A percentile compares a stretch with the other conserved stretches of the same genome.
phyloP scores from a whole-genome alignment of 1,284 basidiomycete species.

The Ustilago trichophora region DNA sequence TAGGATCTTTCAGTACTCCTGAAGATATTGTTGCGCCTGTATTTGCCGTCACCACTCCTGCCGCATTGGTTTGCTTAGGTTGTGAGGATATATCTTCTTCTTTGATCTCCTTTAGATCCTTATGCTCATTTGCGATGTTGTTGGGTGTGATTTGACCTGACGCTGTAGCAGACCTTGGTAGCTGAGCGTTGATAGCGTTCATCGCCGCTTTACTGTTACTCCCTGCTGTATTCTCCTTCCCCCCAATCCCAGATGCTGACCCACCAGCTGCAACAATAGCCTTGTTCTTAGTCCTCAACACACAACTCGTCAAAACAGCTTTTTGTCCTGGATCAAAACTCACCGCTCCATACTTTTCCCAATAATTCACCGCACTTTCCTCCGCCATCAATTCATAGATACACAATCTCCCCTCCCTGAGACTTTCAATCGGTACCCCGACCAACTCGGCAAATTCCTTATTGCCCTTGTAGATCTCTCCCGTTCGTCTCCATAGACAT shows the following conservation, averaged over 20 bases:
- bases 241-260: background rate
- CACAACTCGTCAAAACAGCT: constrained; percentile 91
- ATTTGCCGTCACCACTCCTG: constrained; percentile 15
- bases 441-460: constrained; percentile 90
- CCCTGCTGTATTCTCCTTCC: background rate
- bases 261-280: constrained; percentile 28
- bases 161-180: background rate
- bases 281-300: constrained; percentile 70
- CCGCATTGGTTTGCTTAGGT: no score
- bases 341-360: constrained; percentile 72
- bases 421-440: constrained; percentile 80
- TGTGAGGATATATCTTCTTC: no score
- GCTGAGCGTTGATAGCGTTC: constrained; percentile 10
- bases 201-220: constrained; percentile 1
- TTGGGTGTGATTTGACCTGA: constrained; percentile 13
- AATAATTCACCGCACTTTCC: constrained; percentile 95
- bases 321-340: constrained; percentile 81
- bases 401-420: constrained; percentile 87
- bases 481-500: constrained; percentile 94
- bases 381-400: constrained; percentile 84
- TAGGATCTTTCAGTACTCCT: constrained; percentile 39
- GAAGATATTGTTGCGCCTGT: constrained; percentile 27
- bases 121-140: background rate
- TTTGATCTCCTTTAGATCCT: no score
- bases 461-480: constrained; percentile 98